These are phyloP conservation scores for Albugo candida DNA, from an alignment of 352 stramenopile genomes.

Conservation along the genomic window DNA sequence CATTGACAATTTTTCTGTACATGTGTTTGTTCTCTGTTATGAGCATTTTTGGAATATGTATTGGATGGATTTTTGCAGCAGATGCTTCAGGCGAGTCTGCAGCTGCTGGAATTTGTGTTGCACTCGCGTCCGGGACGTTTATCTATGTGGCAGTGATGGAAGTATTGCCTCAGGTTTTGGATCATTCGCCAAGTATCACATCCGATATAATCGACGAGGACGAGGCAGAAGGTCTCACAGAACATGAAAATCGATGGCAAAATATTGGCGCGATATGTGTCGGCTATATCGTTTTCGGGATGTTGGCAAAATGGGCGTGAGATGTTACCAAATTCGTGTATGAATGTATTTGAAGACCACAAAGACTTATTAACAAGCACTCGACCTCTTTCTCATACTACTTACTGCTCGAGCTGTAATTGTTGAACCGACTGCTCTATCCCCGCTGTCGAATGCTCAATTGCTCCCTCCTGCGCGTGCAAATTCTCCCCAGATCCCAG, in stretches of 20 bases:
- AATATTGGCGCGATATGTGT: constrained; percentile 37
- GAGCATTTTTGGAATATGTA: constrained; percentile 28
- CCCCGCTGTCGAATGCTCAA: no score
- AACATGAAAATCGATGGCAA: no score
- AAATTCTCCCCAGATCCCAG: no score
- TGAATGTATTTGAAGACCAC: no score
- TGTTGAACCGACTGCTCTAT: no score
- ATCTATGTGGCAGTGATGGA: constrained; percentile 78
- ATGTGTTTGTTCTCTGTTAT: constrained; percentile 36
- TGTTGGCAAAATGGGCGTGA: constrained; percentile 64
- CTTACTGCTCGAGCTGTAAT: no score
- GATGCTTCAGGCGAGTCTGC: constrained; percentile 22
- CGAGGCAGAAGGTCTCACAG: no score
- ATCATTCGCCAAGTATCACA: constrained; percentile 8
- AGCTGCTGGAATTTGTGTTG: constrained; percentile 29
- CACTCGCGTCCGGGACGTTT: constrained; percentile 54
- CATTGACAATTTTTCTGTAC: constrained; percentile 19
- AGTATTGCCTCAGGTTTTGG: constrained; percentile 66
- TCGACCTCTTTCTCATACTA: no score
- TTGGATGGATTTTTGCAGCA: constrained; percentile 21
- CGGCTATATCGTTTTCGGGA: constrained; percentile 53
- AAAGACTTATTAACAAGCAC: no score
- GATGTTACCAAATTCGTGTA: neutral
- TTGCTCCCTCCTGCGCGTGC: no score
- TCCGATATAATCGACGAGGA: no score